Percentiles rank a stretch among this genome's conserved stretches.
These are phyloP conservation scores for Diaporthe amygdali DNA, from an alignment of 2,329 filamentous ascomycete genomes.

Conservation along the genomic window DNA sequence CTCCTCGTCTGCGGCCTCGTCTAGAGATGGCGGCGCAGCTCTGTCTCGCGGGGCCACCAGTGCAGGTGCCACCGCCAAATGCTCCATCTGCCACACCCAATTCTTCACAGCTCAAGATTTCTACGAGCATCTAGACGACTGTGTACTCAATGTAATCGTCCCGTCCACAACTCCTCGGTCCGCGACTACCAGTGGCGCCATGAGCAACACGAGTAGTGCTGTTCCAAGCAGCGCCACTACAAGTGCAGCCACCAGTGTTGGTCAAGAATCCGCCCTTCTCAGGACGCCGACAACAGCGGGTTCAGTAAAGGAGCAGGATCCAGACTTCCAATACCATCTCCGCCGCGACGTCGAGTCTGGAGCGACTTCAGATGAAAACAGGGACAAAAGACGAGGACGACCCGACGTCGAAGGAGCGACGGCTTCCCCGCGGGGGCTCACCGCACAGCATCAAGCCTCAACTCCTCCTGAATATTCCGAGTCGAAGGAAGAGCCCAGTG, in stretches of 20 bases:
- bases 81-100: slow-evolving; percentile 82
- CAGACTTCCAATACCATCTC: not conserved
- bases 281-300: slow-evolving; percentile 34
- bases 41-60: not conserved
- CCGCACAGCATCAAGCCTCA: not conserved
- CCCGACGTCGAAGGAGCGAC: not conserved
- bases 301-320: slow-evolving; percentile 29
- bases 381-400: not conserved
- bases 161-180: slow-evolving; percentile 45
- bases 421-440: not conserved
- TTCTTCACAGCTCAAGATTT: slow-evolving; percentile 93
- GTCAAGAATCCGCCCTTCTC: slow-evolving; percentile 31
- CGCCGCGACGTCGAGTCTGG: not conserved
- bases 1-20: not conserved
- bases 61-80: slow-evolving; percentile 71
- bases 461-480: not conserved
- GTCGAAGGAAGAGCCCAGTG: not conserved
- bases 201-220: slow-evolving; percentile 12
- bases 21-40: not conserved
- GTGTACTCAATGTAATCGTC: slow-evolving; percentile 64
- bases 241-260: slow-evolving; percentile 17
- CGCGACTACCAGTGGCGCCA: slow-evolving; percentile 21
- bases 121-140: slow-evolving; percentile 89
- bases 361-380: not conserved
- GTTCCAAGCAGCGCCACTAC: slow-evolving; percentile 1